These are phyloP conservation scores for Pyrus hybrid DNA, from an alignment of 331 rosid genomes.

Conservation along the genomic window DNA sequence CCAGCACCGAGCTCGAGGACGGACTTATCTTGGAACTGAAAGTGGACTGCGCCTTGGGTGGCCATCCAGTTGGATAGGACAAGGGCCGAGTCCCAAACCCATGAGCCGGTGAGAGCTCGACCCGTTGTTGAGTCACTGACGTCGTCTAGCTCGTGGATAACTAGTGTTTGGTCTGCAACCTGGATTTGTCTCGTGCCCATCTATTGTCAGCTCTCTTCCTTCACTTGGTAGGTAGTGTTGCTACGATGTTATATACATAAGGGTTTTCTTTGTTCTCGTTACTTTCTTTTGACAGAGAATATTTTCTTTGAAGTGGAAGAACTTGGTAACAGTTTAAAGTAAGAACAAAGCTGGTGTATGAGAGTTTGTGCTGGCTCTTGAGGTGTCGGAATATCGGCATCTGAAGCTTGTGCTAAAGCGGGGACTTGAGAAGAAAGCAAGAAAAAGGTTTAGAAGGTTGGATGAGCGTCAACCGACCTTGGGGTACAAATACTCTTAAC, in stretches of 20 bases:
- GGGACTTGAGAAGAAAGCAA: neutral
- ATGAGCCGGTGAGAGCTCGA: constrained; percentile 27
- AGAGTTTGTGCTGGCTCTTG: neutral
- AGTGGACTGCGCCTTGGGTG: neutral
- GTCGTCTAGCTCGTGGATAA: constrained; percentile 27
- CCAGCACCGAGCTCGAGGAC: constrained; percentile 35
- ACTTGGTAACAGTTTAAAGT: neutral
- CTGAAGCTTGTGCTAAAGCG: neutral
- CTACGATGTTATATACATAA: too few species aligned
- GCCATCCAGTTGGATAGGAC: constrained; percentile 24
- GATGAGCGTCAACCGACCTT: too few species aligned
- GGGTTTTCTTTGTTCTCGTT: too few species aligned
- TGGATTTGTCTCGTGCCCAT: constrained; percentile 1
- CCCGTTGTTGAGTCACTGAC: constrained; percentile 23
- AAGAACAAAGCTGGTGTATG: neutral
- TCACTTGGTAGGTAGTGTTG: too few species aligned
- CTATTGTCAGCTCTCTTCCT: too few species aligned
- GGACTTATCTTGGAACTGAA: constrained; percentile 10
- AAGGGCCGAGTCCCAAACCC: constrained; percentile 27
- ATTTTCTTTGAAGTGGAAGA: neutral
- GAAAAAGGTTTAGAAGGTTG: too few species aligned
- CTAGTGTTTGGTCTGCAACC: neutral
- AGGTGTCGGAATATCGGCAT: neutral
- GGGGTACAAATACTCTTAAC: too few species aligned
- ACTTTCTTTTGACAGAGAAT: neutral